phyloP scores from a whole-genome alignment of 1,284 basidiomycete species.

The Peniophora sp. region DNA sequence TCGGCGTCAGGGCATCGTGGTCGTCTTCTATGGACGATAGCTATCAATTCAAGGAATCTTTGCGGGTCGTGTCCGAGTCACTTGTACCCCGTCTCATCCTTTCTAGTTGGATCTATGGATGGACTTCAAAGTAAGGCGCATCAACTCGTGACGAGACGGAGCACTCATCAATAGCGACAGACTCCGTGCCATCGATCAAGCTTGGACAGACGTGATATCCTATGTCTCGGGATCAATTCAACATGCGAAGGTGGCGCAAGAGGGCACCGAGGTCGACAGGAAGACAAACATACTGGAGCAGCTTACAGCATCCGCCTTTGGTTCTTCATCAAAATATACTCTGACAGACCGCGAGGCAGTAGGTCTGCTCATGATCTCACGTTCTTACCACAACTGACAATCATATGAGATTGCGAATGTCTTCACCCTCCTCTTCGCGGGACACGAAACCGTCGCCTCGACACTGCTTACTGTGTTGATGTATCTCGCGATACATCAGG shows the following conservation, averaged over 20 bases:
- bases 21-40: background rate
- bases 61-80: constrained; percentile 14
- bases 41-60: constrained; percentile 9
- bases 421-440: constrained; percentile 23
- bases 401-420: constrained; percentile 19
- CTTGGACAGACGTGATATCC: background rate
- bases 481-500: constrained; percentile 19
- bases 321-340: background rate
- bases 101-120: constrained; percentile 17
- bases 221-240: background rate
- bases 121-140: background rate
- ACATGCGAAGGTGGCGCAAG: background rate
- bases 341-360: background rate
- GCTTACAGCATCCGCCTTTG: background rate
- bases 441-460: constrained; percentile 22
- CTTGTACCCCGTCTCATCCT: constrained; percentile 16
- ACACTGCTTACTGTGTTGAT: constrained; percentile 16
- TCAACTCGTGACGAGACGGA: background rate
- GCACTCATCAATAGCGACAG: constrained; percentile 6
- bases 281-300: background rate
- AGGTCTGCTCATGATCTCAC: background rate
- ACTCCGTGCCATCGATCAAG: constrained; percentile 3
- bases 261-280: background rate
- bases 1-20: background rate
- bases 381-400: no score